phyloP scores from a whole-genome alignment of 2,329 filamentous ascomycete genomes.

The Parastagonospora avenae region DNA sequence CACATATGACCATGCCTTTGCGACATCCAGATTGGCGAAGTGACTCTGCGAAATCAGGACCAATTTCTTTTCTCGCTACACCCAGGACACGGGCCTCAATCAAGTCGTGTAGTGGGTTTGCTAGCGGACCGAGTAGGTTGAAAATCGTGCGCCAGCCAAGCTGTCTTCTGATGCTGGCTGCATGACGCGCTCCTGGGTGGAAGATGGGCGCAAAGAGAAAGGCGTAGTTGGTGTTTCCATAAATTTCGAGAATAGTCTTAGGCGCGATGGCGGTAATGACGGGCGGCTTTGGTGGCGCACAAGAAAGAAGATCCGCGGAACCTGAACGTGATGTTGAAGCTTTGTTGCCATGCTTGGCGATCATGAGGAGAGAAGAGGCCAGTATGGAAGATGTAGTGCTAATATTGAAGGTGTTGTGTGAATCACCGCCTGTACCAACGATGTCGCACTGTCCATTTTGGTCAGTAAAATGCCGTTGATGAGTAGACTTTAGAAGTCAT shows the following conservation, averaged over 20 bases:
- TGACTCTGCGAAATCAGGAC: slow-evolving; percentile 86
- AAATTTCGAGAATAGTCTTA: slow-evolving; percentile 71
- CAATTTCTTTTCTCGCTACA: slow-evolving; percentile 85
- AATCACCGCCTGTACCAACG: slow-evolving; percentile 94
- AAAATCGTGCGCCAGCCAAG: slow-evolving; percentile 96
- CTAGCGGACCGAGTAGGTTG: slow-evolving; percentile 91
- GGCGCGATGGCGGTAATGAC: slow-evolving; percentile 76
- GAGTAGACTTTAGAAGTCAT: slow-evolving; percentile 41
- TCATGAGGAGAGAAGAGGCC: slow-evolving; percentile 79
- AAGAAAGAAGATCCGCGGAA: slow-evolving; percentile 86
- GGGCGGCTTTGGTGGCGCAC: slow-evolving; percentile 73
- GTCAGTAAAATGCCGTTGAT: slow-evolving; percentile 4
- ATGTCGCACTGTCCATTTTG: slow-evolving; percentile 72
- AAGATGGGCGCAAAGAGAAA: slow-evolving; percentile 97
- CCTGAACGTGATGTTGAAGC: slow-evolving; percentile 95
- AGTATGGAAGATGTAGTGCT: slow-evolving; percentile 94
- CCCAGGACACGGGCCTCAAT: slow-evolving; percentile 94
- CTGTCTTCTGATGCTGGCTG: slow-evolving; percentile 82
- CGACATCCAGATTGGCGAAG: slow-evolving; percentile 74
- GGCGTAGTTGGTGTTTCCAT: slow-evolving; percentile 83
- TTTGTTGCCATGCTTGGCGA: slow-evolving; percentile 95
- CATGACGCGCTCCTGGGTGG: slow-evolving; percentile 92
- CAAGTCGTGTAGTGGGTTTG: slow-evolving; percentile 78
- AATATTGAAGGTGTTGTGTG: slow-evolving; percentile 98
- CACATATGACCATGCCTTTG: slow-evolving; percentile 91